These are phyloP conservation scores for Daedaleopsis sinensis DNA, from an alignment of 768 basidiomycete genomes.

Conservation along the genomic window DNA sequence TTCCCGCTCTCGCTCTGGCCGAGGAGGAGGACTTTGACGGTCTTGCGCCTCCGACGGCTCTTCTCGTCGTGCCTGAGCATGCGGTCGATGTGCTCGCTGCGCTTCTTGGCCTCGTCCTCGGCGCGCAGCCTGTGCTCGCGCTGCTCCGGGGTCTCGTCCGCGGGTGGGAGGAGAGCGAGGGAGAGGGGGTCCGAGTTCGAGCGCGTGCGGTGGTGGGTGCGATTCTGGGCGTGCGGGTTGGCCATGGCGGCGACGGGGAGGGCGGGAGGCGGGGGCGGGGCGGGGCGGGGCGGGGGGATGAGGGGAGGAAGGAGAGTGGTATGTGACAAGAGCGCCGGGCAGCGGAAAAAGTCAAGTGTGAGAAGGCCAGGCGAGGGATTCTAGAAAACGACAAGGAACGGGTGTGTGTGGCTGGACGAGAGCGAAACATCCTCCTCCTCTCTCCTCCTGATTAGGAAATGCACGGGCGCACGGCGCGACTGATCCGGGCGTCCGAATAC, in stretches of 20 bases:
- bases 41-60: slow-evolving; percentile 57
- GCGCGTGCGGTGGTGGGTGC: slow-evolving; percentile 23
- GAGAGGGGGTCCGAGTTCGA: slow-evolving; percentile 68
- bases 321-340: slow-evolving; percentile 17
- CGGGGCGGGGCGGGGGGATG: slow-evolving; percentile 1
- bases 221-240: neutral
- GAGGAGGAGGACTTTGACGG: slow-evolving; percentile 77
- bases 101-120: slow-evolving; percentile 71
- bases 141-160: slow-evolving; percentile 69
- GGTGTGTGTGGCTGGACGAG: slow-evolving; percentile 1
- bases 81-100: slow-evolving; percentile 80
- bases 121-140: slow-evolving; percentile 65
- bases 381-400: neutral
- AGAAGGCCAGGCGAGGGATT: slow-evolving; percentile 9
- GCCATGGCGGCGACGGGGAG: slow-evolving; percentile 6
- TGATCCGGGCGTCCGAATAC: neutral
- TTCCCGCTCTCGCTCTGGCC: slow-evolving; percentile 92
- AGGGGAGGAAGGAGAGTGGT: slow-evolving; percentile 18
- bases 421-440: neutral
- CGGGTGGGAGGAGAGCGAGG: slow-evolving; percentile 67
- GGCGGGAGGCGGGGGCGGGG: slow-evolving; percentile 1
- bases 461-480: neutral
- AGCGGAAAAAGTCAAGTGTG: slow-evolving; percentile 21
- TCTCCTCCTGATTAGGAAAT: neutral
- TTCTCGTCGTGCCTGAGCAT: slow-evolving; percentile 72